These are phyloP conservation scores for Quercus ilex DNA, from an alignment of 306 rosid genomes.

Conservation along the genomic window DNA sequence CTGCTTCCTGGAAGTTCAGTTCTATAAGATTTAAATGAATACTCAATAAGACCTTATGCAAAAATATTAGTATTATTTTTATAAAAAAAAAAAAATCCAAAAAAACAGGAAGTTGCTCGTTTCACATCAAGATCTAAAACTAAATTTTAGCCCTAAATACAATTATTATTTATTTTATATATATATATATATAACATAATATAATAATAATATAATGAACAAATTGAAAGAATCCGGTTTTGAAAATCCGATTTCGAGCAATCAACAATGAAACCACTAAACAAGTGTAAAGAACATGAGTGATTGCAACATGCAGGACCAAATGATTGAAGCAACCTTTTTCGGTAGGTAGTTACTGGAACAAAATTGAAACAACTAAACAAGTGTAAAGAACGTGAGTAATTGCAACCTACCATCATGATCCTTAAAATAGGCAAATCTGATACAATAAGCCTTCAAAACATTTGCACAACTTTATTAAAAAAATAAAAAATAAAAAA, in stretches of 20 bases:
- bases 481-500: too few relatives aligned
- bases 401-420: constrained; percentile 18
- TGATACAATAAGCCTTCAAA: constrained; percentile 7
- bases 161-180: background rate
- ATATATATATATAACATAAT: background rate
- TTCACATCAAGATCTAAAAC: background rate
- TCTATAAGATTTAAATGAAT: constrained; percentile 16
- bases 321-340: constrained; percentile 30
- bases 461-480: constrained; percentile 2
- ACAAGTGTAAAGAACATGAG: too few relatives aligned
- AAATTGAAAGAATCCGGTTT: background rate
- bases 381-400: constrained; percentile 11
- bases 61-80: background rate
- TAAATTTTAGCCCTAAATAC: background rate
- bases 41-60: constrained; percentile 1
- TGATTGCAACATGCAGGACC: constrained; percentile 3
- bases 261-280: background rate
- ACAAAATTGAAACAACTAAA: constrained; percentile 25
- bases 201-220: background rate
- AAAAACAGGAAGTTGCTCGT: background rate
- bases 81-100: background rate
- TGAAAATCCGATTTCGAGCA: background rate
- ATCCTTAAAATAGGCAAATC: constrained; percentile 23
- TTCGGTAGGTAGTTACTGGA: constrained; percentile 27
- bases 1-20: constrained; percentile 42